A percentile compares a stretch with the other conserved stretches of the same genome.
Conservation (phyloP, 2,329 filamentous ascomycete genomes). For the Akanthomyces dipterigenus region DNA sequence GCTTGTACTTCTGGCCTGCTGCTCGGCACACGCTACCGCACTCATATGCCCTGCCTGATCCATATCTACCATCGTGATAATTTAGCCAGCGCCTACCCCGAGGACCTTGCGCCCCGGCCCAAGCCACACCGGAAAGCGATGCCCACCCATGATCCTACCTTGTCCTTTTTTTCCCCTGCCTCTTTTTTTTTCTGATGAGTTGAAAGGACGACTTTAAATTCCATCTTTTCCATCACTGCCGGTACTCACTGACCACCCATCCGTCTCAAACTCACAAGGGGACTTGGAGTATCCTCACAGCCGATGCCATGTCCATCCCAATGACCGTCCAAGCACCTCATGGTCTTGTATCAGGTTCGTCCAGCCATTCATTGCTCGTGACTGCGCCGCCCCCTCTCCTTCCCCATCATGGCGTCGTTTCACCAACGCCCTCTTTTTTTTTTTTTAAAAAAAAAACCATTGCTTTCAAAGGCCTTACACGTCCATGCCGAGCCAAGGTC, state of each 20-base stretch:
- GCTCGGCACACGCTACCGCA: too few relatives aligned
- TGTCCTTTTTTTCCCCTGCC: background rate
- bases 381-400: background rate
- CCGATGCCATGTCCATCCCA: background rate
- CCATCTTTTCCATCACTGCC: too few relatives aligned
- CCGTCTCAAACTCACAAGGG: too few relatives aligned
- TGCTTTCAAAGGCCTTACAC: too few relatives aligned
- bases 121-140: background rate
- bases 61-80: too few relatives aligned
- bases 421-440: slow-evolving; percentile 1
- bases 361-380: background rate
- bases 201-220: too few relatives aligned
- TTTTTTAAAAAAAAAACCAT: background rate
- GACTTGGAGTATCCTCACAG: too few relatives aligned
- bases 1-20: too few relatives aligned
- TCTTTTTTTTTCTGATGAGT: too few relatives aligned
- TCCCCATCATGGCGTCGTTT: background rate
- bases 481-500: background rate
- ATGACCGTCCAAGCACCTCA: background rate
- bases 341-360: background rate
- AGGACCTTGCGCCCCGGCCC: background rate
- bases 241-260: too few relatives aligned
- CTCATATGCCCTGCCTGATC: too few relatives aligned
- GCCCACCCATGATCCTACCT: background rate
- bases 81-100: too few relatives aligned